phyloP scores from a whole-genome alignment of 2,329 filamentous ascomycete genomes.

The Apiospora aurea region DNA sequence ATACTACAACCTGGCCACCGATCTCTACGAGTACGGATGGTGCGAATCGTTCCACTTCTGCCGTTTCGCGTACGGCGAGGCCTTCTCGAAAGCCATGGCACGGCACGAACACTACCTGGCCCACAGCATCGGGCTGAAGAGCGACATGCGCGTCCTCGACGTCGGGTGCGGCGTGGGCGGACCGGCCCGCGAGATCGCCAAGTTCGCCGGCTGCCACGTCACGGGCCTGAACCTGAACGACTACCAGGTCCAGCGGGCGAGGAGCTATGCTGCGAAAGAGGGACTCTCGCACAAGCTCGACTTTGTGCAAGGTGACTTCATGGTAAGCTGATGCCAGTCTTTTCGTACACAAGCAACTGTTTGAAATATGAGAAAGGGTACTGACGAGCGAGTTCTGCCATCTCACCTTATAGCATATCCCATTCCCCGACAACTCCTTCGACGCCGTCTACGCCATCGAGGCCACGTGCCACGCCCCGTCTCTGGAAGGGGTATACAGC shows the following conservation, averaged over 20 bases:
- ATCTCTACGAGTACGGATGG: conserved; percentile 81
- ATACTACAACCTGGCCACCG: conserved; percentile 78
- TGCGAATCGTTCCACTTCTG: conserved; percentile 80
- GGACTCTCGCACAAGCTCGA: conserved; percentile 69
- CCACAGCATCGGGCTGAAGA: conserved; percentile 70
- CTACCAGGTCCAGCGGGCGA: conserved; percentile 79
- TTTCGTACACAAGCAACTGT: background rate
- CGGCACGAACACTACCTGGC: conserved; percentile 82
- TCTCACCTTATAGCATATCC: conserved; percentile 65
- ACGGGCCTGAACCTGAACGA: conserved; percentile 82
- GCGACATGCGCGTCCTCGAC: conserved; percentile 73
- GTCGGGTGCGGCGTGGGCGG: conserved; percentile 82
- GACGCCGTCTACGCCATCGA: conserved; percentile 82
- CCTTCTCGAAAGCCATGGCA: conserved; percentile 75
- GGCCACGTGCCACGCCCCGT: conserved; percentile 77
- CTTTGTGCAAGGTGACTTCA: conserved; percentile 79
- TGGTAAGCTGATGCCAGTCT: conserved; percentile 53
- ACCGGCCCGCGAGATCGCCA: conserved; percentile 76
- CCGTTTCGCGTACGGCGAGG: conserved; percentile 73
- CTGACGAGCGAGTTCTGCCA: background rate
- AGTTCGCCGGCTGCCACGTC: conserved; percentile 73
- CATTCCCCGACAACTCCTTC: conserved; percentile 74
- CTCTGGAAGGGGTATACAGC: conserved; percentile 74
- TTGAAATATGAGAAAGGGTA: background rate
- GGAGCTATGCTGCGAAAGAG: conserved; percentile 70